Base-by-base conservation (phyloP, 371 early-diverging fungal genomes). In the Mortierella sp. region DNA sequence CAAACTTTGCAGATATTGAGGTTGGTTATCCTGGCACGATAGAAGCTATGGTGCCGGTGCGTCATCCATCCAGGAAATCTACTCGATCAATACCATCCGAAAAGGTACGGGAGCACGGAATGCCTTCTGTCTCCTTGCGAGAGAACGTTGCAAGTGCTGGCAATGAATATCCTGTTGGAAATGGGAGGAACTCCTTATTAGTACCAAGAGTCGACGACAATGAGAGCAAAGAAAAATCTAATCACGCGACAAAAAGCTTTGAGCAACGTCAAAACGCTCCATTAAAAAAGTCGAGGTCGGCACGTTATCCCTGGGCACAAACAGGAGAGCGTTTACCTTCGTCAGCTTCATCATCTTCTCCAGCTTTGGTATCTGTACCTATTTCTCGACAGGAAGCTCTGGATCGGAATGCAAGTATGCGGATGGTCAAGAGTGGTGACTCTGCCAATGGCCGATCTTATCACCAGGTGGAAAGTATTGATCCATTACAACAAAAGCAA, bases 231-330 rank as follows among this genome's bases (percentile, higher is more conserved):
- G 19, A 23, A 22, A 10, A 28, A 1, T 15, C 15, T 8, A 53
- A 53, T 5, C 53, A 22, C 9, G 53, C 28, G 26, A 53, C 22
- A 26, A 53, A 26, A 7, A 53, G 9, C n/a, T n/a, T n/a, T 6
- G 53, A 28, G 26, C 12, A 10, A 23, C 37, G 13, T 19, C 56
- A 53, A 15, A 45, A 12, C 6, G 28, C 56, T 7, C 29, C 26
- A 29, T 10, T 42, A 23, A 29, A 12, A 26, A 54, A 29, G 42
- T 54, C 42, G 12, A 32, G 54, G 35, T 64, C 53, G 28, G 9
- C 28, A 42, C 64, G 64, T 2, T 55, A 37, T 42, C 63, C 53
- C 23, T 51, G 63, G 64, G 29, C 37, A 12, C n/a, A 53, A 40
- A 1, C 64, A 22, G 64, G n/a, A 17, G 19, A 34, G 23, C 12